Evolutionary conservation across 805 yeast genomes (phyloP).

Genomic region (Alloascoidea africana): DNA sequence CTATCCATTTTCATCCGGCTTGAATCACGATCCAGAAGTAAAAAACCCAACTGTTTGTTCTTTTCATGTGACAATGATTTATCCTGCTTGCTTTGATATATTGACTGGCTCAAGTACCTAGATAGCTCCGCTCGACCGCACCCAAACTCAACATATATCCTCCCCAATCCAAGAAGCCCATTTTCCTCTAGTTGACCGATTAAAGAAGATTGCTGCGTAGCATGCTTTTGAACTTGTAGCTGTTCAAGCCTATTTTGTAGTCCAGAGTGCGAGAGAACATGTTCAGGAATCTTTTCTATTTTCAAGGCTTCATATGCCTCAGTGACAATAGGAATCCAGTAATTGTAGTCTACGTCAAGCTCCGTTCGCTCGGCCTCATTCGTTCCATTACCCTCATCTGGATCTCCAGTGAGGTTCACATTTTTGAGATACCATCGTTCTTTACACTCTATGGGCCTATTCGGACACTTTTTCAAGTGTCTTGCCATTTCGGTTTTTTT

Average conservation of each 20-base stretch:
- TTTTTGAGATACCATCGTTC: conserved; percentile 39
- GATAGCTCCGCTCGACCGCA: conserved; percentile 84
- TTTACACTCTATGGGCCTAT: conserved; percentile 15
- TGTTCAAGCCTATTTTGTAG: conserved; percentile 29
- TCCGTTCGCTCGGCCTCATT: conserved; percentile 2
- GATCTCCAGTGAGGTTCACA: conserved; percentile 22
- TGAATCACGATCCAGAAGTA: conserved; percentile 63
- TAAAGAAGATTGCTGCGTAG: conserved; percentile 67
- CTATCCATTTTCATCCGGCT: conserved; percentile 68
- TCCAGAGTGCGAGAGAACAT: conserved; percentile 16
- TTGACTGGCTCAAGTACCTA: conserved; percentile 33
- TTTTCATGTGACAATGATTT: conserved; percentile 10
- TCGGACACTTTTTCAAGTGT: conserved; percentile 46
- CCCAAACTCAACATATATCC: conserved; percentile 55
- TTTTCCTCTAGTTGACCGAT: conserved; percentile 43
- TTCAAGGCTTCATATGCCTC: conserved; percentile 3
- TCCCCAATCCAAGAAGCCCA: conserved; percentile 16
- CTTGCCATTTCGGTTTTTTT: conserved; percentile 39
- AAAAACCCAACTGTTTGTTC: conserved; percentile 17
- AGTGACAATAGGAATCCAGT: conserved; percentile 16
- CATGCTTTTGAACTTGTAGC: conserved; percentile 53
- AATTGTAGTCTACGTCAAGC: conserved; percentile 9
- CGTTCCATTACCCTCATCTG: conserved; percentile 3
- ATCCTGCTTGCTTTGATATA: conserved; percentile 11
- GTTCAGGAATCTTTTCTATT: conserved; percentile 6